A percentile compares a stretch with the other conserved stretches of the same genome.
phyloP scores from a whole-genome alignment of 768 basidiomycete genomes.

The Trametes elegans region DNA sequence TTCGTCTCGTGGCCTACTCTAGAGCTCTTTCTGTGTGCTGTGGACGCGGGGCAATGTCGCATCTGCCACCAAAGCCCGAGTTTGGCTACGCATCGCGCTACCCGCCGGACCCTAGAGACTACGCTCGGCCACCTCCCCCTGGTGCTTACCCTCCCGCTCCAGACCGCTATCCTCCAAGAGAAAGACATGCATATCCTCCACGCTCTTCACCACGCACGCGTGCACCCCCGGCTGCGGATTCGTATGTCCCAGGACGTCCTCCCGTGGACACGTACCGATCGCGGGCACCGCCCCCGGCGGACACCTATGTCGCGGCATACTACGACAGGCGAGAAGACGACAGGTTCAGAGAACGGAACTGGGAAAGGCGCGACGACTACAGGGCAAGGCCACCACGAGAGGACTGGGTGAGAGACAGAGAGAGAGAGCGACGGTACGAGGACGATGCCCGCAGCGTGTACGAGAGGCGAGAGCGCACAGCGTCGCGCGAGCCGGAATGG shows the following conservation, averaged over 20 bases:
- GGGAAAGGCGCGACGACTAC: slow-evolving; percentile 24
- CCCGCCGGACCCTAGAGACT: slow-evolving; percentile 25
- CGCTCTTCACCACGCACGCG: slow-evolving; percentile 23
- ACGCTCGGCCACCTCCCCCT: slow-evolving; percentile 21
- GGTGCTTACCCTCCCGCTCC: slow-evolving; percentile 9
- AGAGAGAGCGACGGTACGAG: slow-evolving; percentile 3
- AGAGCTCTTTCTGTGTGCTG: background rate
- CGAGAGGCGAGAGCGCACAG: background rate
- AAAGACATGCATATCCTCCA: slow-evolving; percentile 22
- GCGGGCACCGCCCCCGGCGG: slow-evolving; percentile 10
- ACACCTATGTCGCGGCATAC: slow-evolving; percentile 15
- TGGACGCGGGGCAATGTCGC: slow-evolving; percentile 21
- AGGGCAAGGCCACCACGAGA: slow-evolving; percentile 10
- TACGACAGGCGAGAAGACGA: slow-evolving; percentile 26
- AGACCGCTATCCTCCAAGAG: slow-evolving; percentile 15
- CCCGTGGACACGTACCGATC: slow-evolving; percentile 11
- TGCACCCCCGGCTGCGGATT: slow-evolving; percentile 18
- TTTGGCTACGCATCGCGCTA: slow-evolving; percentile 27
- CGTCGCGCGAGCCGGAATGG: slow-evolving; percentile 5
- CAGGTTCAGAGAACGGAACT: slow-evolving; percentile 19
- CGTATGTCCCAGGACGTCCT: slow-evolving; percentile 22
- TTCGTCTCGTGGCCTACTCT: background rate
- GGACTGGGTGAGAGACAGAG: slow-evolving; percentile 8
- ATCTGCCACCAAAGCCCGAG: slow-evolving; percentile 34
- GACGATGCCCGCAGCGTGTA: slow-evolving; percentile 3